A percentile compares a stretch with the other conserved stretches of the same genome.
phyloP scores from a whole-genome alignment of 495 filamentous ascomycete species.

The Hypoxylon subgilvum region DNA sequence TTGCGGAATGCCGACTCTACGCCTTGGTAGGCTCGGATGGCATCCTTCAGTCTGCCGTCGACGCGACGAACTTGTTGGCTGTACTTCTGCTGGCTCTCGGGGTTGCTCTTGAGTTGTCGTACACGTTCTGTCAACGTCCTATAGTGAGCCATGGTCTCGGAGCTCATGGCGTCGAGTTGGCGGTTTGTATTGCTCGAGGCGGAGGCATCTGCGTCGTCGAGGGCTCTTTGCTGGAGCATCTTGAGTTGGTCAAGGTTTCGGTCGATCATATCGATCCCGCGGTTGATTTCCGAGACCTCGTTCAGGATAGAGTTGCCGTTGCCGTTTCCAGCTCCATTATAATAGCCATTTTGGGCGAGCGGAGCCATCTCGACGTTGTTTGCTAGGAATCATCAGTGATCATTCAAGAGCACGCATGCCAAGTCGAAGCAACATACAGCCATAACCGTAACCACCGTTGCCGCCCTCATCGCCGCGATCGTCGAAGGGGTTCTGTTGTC shows the following conservation, averaged over 20 bases:
- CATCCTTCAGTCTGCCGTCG: conserved; percentile 76
- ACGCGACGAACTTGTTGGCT: conserved; percentile 77
- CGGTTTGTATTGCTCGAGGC: conserved; percentile 57
- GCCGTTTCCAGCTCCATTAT: conserved; percentile 45
- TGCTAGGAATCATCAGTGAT: conserved; percentile 37
- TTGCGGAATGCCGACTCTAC: conserved; percentile 77
- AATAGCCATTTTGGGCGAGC: conserved; percentile 54
- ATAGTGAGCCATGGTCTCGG: conserved; percentile 81
- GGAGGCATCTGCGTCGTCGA: conserved; percentile 65
- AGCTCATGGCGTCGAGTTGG: conserved; percentile 63
- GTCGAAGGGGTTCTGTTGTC: conserved; percentile 58
- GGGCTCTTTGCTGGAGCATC: conserved; percentile 61
- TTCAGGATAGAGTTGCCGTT: conserved; percentile 79
- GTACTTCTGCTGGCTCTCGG: conserved; percentile 73
- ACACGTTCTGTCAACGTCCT: conserved; percentile 75
- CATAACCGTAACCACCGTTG: conserved; percentile 47
- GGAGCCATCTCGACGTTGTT: conserved; percentile 69
- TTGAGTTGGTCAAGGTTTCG: conserved; percentile 64
- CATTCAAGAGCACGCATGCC: not conserved
- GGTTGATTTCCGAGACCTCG: conserved; percentile 78
- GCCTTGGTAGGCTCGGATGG: conserved; percentile 79
- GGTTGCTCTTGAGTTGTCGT: conserved; percentile 77
- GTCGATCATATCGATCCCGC: conserved; percentile 77
- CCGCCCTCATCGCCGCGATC: conserved; percentile 44
- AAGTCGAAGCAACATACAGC: conserved; percentile 50